Percentiles rank a stretch among this genome's conserved stretches.
Conservation (phyloP, 345 rosid genomes). For the Zanthoxylum bungeanum region DNA sequence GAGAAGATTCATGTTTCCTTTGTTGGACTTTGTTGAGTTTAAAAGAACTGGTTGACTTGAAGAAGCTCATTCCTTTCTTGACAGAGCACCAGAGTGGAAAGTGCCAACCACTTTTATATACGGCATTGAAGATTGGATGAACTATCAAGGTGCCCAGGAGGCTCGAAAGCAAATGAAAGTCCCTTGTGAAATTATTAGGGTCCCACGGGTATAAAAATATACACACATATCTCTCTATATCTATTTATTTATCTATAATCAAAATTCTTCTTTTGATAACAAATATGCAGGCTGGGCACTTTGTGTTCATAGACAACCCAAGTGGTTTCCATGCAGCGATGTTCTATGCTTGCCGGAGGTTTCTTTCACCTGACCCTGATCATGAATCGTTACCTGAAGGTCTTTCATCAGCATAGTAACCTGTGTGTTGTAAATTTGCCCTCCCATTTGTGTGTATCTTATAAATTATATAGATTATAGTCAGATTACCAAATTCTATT, state of each 20-base stretch:
- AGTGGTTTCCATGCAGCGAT: slow-evolving; percentile 69
- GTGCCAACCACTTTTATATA: slow-evolving; percentile 94
- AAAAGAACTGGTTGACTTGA: not conserved
- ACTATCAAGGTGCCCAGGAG: slow-evolving; percentile 79
- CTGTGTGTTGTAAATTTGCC: slow-evolving; percentile 1
- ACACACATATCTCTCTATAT: not conserved
- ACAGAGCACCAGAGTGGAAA: slow-evolving; percentile 96
- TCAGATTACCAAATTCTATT: slow-evolving; percentile 1
- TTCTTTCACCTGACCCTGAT: slow-evolving; percentile 48
- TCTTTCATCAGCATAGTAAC: slow-evolving; percentile 51
- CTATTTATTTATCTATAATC: not conserved
- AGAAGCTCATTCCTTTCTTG: slow-evolving; percentile 10
- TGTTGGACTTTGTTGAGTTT: not conserved
- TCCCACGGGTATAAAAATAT: slow-evolving; percentile 84
- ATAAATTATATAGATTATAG: not conserved
- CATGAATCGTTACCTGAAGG: slow-evolving; percentile 58
- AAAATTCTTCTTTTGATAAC: not conserved
- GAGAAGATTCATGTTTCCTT: not conserved
- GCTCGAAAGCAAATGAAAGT: slow-evolving; percentile 83
- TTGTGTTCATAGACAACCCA: slow-evolving; percentile 85
- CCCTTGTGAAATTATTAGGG: slow-evolving; percentile 93
- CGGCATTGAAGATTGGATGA: slow-evolving; percentile 91
- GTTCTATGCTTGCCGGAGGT: slow-evolving; percentile 70
- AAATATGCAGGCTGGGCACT: slow-evolving; percentile 72
- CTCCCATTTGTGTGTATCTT: slow-evolving; percentile 3